Base-by-base conservation (phyloP, 2,329 filamentous ascomycete genomes). In the Fusarium solani-melongenae region DNA sequence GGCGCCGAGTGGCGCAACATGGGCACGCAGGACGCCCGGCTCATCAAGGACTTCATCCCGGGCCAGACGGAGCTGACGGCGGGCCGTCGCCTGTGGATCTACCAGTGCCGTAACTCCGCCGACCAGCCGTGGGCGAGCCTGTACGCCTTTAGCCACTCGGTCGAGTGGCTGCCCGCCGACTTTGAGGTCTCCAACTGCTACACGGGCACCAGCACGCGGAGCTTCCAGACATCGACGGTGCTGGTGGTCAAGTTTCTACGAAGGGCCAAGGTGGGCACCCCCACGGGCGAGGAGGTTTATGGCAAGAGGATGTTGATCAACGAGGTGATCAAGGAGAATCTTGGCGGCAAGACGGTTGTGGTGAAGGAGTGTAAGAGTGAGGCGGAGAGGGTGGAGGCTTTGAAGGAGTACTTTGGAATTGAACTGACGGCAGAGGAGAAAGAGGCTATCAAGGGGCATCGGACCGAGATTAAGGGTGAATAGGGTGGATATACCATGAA, bases 81-180 rank as follows among this genome's bases (percentile, higher is more conserved):
- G 9, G 82, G 84, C 53, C 79, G 82, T 36, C 87, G 86, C 67
- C 80, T 88, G 64, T 93, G 91, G 91, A 86, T 92, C 65, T 92
- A 91, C 77, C 87, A 92, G 79, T 88, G 89, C 72, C 86, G 88
- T 31, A 86, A 88, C 69, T 80, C 81, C 0, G 81, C 86, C 1
- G 82, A 81, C 55, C 83, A 84, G 2, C 27, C 71, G 2, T 95
- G 92, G 89, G 83, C 86, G 24, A 83, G 88, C 2, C 88, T 86
- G 56, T 94, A 93, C 79, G 89, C 87, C 69, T 95, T 94, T 79
- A 86, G 87, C 2, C 89, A 92, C 69, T 71, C 73, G 7, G 83
- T 87, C 17, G 91, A 93, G 79, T 93, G 92, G 79, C 78, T 89
- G 36, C 86, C 86, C 5, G 80, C 83, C 49, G 92, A 93, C 80